Conservation (phyloP, 768 basidiomycete genomes). For the Brasilioporus rufonigricans region DNA sequence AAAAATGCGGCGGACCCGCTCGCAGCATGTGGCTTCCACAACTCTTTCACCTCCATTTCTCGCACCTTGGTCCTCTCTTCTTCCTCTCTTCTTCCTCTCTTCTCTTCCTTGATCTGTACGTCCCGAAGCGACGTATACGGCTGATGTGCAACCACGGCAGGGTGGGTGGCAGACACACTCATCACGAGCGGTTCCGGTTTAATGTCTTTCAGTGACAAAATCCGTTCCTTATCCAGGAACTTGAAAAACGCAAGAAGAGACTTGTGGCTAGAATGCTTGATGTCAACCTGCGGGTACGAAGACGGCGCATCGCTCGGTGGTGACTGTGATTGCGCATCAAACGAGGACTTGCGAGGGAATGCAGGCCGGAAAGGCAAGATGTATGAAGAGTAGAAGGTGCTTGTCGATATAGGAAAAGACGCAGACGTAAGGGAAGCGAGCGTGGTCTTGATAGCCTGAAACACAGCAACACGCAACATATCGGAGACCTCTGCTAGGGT, state of each 20-base stretch:
- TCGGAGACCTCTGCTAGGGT: constrained; percentile 23
- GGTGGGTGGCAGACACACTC: constrained; percentile 55
- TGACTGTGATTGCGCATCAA: constrained; percentile 4
- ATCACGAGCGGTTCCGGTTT: constrained; percentile 53
- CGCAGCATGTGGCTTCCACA: constrained; percentile 71
- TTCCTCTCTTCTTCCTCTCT: constrained; percentile 53
- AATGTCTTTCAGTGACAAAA: constrained; percentile 69
- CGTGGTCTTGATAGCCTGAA: constrained; percentile 61
- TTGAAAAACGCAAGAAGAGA: constrained; percentile 82
- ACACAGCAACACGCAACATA: constrained; percentile 57
- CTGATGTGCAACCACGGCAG: constrained; percentile 50
- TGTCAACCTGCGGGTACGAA: constrained; percentile 51
- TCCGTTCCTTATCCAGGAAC: constrained; percentile 64
- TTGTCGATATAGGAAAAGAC: constrained; percentile 73
- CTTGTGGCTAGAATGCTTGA: constrained; percentile 80
- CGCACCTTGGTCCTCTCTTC: constrained; percentile 43
- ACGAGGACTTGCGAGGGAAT: constrained; percentile 32
- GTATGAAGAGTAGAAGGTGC: constrained; percentile 70
- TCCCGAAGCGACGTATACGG: constrained; percentile 62
- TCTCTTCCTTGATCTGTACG: constrained; percentile 60
- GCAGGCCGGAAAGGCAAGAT: constrained; percentile 80
- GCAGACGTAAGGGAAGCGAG: constrained; percentile 47
- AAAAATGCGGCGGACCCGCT: constrained; percentile 54
- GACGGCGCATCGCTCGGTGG: constrained; percentile 20
- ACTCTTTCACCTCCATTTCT: constrained; percentile 59